Evolutionary conservation across 768 basidiomycete species (phyloP).

Genomic region (Russula emetica): DNA sequence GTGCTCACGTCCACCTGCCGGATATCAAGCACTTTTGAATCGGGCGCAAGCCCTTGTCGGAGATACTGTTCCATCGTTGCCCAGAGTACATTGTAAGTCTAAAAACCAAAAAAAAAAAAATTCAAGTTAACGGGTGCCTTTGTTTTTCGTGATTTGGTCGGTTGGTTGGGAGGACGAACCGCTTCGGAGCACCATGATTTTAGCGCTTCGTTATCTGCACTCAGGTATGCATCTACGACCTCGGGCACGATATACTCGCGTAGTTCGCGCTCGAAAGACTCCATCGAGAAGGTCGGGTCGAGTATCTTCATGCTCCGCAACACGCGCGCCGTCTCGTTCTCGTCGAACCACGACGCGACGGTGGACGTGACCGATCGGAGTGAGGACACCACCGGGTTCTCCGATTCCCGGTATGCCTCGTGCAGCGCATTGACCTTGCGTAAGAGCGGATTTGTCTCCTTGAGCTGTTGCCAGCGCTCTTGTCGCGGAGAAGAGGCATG

Average conservation of each 20-base stretch:
- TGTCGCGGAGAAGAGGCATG: slow-evolving; percentile 78
- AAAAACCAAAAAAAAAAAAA: neutral
- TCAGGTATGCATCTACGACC: slow-evolving; percentile 92
- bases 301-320: slow-evolving; percentile 79
- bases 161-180: slow-evolving; percentile 45
- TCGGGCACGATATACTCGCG: slow-evolving; percentile 98
- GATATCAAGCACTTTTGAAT: slow-evolving; percentile 94
- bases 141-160: neutral
- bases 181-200: slow-evolving; percentile 94
- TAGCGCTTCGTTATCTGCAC: slow-evolving; percentile 81
- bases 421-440: slow-evolving; percentile 54
- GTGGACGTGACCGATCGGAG: slow-evolving; percentile 80
- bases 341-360: slow-evolving; percentile 89
- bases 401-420: slow-evolving; percentile 83
- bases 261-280: slow-evolving; percentile 83
- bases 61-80: slow-evolving; percentile 96
- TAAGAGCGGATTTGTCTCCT: slow-evolving; percentile 75
- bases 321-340: slow-evolving; percentile 98
- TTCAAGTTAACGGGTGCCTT: neutral
- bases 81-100: slow-evolving; percentile 99
- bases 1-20: slow-evolving; percentile 91
- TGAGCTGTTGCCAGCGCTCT: slow-evolving; percentile 76
- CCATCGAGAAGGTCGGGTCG: slow-evolving; percentile 84
- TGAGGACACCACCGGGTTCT: slow-evolving; percentile 80
- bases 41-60: slow-evolving; percentile 83